Evolutionary conservation across 73 alveolate species (phyloP).

Genomic region (Paramecium caudatum): DNA sequence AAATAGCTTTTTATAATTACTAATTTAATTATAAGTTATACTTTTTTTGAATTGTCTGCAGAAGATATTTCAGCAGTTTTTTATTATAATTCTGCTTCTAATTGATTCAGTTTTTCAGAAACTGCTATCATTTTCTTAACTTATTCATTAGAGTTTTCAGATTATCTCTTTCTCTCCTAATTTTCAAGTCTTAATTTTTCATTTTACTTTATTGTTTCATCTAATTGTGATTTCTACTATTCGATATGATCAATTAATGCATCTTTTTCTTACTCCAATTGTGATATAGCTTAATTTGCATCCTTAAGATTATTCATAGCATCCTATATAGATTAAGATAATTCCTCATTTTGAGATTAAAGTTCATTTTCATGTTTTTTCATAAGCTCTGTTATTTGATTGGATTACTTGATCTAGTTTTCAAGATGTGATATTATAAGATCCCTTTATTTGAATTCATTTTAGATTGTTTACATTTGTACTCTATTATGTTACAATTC

Average conservation of each 20-base stretch:
- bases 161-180: constrained; percentile 13
- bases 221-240: not conserved
- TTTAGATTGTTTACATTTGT: constrained; percentile 39
- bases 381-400: constrained; percentile 48
- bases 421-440: constrained; percentile 30
- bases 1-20: not conserved
- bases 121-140: not conserved
- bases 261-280: constrained; percentile 31
- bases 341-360: constrained; percentile 25
- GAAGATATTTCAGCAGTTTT: not conserved
- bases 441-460: constrained; percentile 57
- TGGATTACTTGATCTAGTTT: constrained; percentile 4
- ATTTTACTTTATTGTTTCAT: not conserved
- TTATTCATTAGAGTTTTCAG: not conserved
- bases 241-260: constrained; percentile 31
- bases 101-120: not conserved
- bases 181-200: not conserved
- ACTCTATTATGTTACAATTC: constrained; percentile 54
- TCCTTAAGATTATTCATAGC: constrained; percentile 31
- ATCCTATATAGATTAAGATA: constrained; percentile 28
- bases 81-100: not conserved
- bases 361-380: constrained; percentile 55
- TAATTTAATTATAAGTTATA: not conserved
- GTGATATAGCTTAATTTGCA: constrained; percentile 20
- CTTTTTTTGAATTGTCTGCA: constrained; percentile 33